phyloP scores from a whole-genome alignment of 441 rosid genomes.

The Heliophila coronopifolia region DNA sequence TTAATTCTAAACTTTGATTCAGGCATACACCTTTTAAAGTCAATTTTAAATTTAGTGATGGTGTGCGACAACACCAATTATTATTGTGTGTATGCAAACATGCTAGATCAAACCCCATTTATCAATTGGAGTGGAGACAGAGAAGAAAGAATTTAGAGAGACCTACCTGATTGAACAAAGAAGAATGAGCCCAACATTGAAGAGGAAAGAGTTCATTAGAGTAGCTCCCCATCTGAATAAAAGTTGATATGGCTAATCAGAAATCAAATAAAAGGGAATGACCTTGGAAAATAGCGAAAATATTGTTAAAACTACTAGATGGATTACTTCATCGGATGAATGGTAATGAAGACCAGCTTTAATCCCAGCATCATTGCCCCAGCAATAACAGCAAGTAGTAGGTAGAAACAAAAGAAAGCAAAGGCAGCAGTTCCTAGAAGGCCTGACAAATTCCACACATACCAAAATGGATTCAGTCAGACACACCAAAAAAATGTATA shows the following conservation, averaged over 20 bases:
- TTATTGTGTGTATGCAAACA: too few species aligned
- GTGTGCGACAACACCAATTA: background rate
- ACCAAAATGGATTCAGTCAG: constrained; percentile 5
- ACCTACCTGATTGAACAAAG: constrained; percentile 86
- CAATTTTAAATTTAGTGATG: background rate
- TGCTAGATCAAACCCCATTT: background rate
- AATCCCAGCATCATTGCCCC: constrained; percentile 99
- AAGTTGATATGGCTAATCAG: constrained; percentile 26
- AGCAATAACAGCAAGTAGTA: constrained; percentile 90
- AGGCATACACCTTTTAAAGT: background rate
- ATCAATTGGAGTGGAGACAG: background rate
- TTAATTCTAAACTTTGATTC: background rate
- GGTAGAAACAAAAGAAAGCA: constrained; percentile 99
- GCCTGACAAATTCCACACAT: constrained; percentile 41
- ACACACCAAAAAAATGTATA: background rate
- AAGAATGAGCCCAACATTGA: constrained; percentile 94
- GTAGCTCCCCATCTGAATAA: constrained; percentile 95
- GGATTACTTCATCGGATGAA: constrained; percentile 97
- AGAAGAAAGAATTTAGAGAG: constrained; percentile 1
- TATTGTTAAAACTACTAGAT: constrained; percentile 10
- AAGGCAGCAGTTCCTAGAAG: constrained; percentile 97
- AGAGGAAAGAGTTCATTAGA: constrained; percentile 95
- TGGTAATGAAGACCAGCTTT: constrained; percentile 85
- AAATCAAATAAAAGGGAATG: constrained; percentile 15
- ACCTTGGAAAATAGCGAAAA: constrained; percentile 10